Evolutionary conservation across 2,329 filamentous ascomycete species (phyloP).

Genomic region (Penicillium sp.): DNA sequence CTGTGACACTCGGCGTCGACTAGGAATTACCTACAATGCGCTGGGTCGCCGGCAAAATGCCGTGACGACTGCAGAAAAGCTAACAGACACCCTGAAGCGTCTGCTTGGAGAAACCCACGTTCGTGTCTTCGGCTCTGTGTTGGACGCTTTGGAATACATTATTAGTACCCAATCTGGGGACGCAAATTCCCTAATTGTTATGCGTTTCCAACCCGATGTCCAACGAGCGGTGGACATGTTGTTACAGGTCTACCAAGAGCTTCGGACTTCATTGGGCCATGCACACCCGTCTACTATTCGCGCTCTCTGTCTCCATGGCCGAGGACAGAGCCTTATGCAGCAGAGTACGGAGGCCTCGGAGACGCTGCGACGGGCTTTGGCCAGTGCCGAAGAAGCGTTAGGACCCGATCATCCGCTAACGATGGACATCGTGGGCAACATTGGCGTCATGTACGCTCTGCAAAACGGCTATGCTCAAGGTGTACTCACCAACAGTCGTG

Average conservation of each 20-base stretch:
- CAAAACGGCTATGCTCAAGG: slow-evolving; percentile 12
- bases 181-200: background rate
- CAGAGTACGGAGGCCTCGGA: slow-evolving; percentile 27
- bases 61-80: slow-evolving; percentile 23
- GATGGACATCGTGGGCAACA: slow-evolving; percentile 28
- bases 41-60: slow-evolving; percentile 27
- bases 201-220: slow-evolving; percentile 16
- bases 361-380: slow-evolving; percentile 31
- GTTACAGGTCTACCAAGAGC: slow-evolving; percentile 21
- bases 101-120: slow-evolving; percentile 33
- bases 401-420: slow-evolving; percentile 30
- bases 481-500: slow-evolving; percentile 5
- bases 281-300: slow-evolving; percentile 28
- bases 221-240: slow-evolving; percentile 21
- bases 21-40: slow-evolving; percentile 25
- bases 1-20: slow-evolving; percentile 30
- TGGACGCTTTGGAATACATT: slow-evolving; percentile 28
- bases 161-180: slow-evolving; percentile 21
- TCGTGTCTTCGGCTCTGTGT: slow-evolving; percentile 18
- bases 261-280: slow-evolving; percentile 22
- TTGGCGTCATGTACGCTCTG: slow-evolving; percentile 31
- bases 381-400: slow-evolving; percentile 28
- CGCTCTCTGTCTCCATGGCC: slow-evolving; percentile 25
- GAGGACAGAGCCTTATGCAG: slow-evolving; percentile 21
- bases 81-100: slow-evolving; percentile 22